Evolutionary conservation across 768 basidiomycete genomes (phyloP).

Genomic region (Tephrocybe rancida): DNA sequence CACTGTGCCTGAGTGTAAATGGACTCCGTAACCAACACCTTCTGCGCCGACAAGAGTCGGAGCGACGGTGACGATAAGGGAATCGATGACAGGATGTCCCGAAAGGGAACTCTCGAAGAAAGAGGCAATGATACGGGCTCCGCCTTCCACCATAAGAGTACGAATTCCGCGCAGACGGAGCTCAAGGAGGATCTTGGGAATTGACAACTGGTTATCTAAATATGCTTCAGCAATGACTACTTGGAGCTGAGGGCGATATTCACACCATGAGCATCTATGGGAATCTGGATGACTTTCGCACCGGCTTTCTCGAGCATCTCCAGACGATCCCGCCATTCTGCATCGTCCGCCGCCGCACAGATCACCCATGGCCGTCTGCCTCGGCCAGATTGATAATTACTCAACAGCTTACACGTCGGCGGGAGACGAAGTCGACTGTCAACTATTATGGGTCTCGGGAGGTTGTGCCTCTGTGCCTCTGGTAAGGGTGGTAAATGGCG

Average conservation of each 20-base stretch:
- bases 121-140: constrained; percentile 77
- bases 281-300: constrained; percentile 61
- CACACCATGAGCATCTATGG: constrained; percentile 37
- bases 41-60: constrained; percentile 78
- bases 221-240: not conserved
- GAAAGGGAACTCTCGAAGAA: constrained; percentile 46
- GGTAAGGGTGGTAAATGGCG: constrained; percentile 53
- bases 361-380: constrained; percentile 80
- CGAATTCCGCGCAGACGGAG: constrained; percentile 60
- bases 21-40: constrained; percentile 62
- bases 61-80: constrained; percentile 82
- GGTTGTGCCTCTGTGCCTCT: constrained; percentile 35
- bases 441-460: constrained; percentile 85
- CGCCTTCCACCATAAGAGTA: constrained; percentile 96
- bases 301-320: constrained; percentile 62
- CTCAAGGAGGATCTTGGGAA: constrained; percentile 50
- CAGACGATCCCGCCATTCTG: constrained; percentile 35
- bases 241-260: not conserved
- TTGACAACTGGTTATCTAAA: constrained; percentile 31
- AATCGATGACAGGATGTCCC: constrained; percentile 54
- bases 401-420: constrained; percentile 67
- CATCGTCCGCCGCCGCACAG: constrained; percentile 35
- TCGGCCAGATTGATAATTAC: constrained; percentile 56
- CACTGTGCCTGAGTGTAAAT: constrained; percentile 16
- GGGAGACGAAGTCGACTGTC: constrained; percentile 75